Conservation (phyloP, 2,329 filamentous ascomycete species). For the Aspergillus ustus region DNA sequence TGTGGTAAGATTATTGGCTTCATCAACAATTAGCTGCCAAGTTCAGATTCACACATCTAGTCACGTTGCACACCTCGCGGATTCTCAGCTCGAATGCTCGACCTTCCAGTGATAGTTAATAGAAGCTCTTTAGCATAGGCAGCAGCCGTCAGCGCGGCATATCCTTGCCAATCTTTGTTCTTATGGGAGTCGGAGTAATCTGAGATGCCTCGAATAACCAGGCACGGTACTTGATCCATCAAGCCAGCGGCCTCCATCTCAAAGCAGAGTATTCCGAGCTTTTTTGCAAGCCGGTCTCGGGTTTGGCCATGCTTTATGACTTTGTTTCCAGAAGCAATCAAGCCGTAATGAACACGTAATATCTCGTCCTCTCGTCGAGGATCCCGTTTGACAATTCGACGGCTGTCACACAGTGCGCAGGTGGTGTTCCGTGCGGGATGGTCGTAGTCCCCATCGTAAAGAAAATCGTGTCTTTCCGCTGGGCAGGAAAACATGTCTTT, state of each 20-base stretch:
- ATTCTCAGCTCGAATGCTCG: no score
- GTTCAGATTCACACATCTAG: no score
- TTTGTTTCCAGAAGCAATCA: conserved; percentile 14
- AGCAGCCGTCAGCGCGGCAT: background rate
- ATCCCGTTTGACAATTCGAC: background rate
- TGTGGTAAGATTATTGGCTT: no score
- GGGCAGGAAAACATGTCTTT: background rate
- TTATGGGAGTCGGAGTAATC: background rate
- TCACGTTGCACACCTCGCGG: no score
- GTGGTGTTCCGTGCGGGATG: background rate
- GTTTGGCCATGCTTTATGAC: conserved; percentile 1
- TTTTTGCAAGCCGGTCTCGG: background rate
- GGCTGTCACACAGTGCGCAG: background rate
- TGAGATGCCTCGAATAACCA: no score
- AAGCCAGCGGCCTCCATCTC: conserved; percentile 11
- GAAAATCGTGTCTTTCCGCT: background rate
- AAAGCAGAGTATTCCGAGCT: conserved; percentile 7
- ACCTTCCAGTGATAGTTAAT: background rate
- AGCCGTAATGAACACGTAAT: background rate
- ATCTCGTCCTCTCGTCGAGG: background rate
- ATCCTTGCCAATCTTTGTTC: conserved; percentile 10
- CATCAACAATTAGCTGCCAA: no score
- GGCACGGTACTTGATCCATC: conserved; percentile 6
- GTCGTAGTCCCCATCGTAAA: background rate
- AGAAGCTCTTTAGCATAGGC: background rate